Conservation (phyloP, 1,284 basidiomycete species). For the Butyriboletus appendiculatus region DNA sequence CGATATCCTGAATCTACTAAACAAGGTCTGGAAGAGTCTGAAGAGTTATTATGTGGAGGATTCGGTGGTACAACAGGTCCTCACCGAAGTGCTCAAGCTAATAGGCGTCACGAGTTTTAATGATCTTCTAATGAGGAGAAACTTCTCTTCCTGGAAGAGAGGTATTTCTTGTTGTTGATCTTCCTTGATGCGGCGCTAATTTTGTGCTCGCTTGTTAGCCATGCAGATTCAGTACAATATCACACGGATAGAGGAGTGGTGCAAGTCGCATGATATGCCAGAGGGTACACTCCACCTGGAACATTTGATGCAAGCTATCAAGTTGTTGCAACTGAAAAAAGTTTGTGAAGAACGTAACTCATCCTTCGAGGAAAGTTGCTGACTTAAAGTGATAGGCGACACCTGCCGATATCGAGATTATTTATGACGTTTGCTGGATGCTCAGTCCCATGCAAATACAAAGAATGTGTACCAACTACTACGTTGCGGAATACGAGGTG, state of each 20-base stretch:
- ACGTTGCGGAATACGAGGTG: constrained; percentile 98
- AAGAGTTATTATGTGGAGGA: constrained; percentile 99
- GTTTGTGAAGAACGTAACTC: constrained; percentile 42
- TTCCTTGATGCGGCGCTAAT: constrained; percentile 1
- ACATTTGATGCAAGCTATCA: constrained; percentile 99
- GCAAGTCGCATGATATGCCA: constrained; percentile 98
- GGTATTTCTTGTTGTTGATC: constrained; percentile 51
- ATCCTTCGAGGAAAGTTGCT: constrained; percentile 4
- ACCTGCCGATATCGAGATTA: constrained; percentile 94
- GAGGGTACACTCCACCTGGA: constrained; percentile 97
- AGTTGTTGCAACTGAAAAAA: constrained; percentile 98
- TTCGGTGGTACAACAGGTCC: constrained; percentile 94
- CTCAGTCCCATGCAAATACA: constrained; percentile 99
- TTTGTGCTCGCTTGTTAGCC: constrained; percentile 47
- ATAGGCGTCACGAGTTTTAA: constrained; percentile 99
- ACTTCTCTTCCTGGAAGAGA: constrained; percentile 99
- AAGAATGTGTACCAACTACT: constrained; percentile 98
- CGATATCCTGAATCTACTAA: constrained; percentile 94
- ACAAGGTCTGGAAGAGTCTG: constrained; percentile 98
- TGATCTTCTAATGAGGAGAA: constrained; percentile 96
- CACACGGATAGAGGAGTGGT: constrained; percentile 97
- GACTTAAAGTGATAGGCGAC: constrained; percentile 61
- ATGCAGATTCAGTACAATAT: constrained; percentile 99
- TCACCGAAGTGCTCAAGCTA: constrained; percentile 95
- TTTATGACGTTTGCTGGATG: constrained; percentile 99